Percentiles rank a stretch among this genome's conserved stretches.
These are phyloP conservation scores for Trichophyton verrucosum DNA, from an alignment of 2,329 filamentous ascomycete species.

Conservation along the genomic window DNA sequence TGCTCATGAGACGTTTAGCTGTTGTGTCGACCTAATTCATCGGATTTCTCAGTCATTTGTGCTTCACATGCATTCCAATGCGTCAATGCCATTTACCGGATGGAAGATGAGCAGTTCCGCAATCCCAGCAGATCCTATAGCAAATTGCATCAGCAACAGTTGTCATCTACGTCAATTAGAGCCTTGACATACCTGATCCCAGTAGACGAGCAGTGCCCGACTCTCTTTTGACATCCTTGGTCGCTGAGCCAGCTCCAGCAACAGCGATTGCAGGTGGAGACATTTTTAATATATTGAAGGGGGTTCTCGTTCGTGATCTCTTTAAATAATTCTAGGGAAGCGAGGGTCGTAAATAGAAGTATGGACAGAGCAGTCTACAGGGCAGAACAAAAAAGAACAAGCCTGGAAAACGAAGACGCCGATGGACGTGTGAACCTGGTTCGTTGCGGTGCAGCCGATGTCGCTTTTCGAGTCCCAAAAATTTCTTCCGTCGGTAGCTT, in stretches of 20 bases:
- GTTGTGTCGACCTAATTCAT: constrained; percentile 78
- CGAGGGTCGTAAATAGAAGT: neutral
- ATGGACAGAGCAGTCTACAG: neutral
- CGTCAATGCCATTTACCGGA: constrained; percentile 45
- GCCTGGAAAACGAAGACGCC: neutral
- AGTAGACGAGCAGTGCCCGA: constrained; percentile 77
- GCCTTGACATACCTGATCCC: constrained; percentile 60
- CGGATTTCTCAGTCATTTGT: neutral
- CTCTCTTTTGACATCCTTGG: constrained; percentile 65
- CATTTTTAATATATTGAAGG: neutral
- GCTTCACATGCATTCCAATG: constrained; percentile 16
- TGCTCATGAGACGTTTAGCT: constrained; percentile 98
- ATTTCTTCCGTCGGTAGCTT: neutral
- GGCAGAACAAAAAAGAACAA: neutral
- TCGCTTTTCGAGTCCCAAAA: neutral
- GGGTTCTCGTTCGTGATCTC: neutral
- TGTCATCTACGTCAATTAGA: constrained; percentile 2
- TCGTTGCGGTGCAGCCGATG: neutral
- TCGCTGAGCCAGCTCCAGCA: constrained; percentile 31
- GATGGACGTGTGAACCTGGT: neutral
- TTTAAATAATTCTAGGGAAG: neutral
- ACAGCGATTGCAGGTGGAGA: constrained; percentile 35
- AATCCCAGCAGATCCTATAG: constrained; percentile 74
- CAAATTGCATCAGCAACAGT: constrained; percentile 12
- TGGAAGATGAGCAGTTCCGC: constrained; percentile 89